Percentiles rank a stretch among this genome's conserved stretches.
These are phyloP conservation scores for Dothiorella sarmentorum DNA, from an alignment of 2,329 filamentous ascomycete species.

Conservation along the genomic window DNA sequence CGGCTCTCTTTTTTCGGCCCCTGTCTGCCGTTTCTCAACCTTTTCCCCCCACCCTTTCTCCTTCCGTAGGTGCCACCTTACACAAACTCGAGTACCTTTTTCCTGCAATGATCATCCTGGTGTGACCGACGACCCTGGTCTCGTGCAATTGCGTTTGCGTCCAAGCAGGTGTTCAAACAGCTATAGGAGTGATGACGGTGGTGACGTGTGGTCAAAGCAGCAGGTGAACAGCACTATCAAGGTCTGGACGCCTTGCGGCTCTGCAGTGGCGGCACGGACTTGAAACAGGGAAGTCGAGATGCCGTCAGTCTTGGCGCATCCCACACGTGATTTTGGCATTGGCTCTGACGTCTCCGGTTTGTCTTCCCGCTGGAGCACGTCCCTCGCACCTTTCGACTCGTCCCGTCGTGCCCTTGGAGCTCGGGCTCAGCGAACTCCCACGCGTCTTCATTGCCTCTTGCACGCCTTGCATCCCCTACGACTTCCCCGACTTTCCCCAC, in stretches of 20 bases:
- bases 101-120: neutral
- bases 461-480: constrained; percentile 12
- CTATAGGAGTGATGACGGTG: neutral
- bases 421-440: constrained; percentile 3
- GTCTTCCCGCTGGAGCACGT: neutral
- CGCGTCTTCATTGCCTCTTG: neutral
- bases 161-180: no score
- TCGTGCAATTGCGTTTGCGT: no score
- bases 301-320: neutral
- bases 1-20: constrained; percentile 7
- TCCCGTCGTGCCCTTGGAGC: neutral
- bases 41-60: constrained; percentile 4
- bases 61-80: constrained; percentile 5
- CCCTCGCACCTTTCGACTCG: constrained; percentile 1
- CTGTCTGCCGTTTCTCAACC: no score
- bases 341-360: constrained; percentile 5
- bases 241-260: constrained; percentile 12
- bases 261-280: constrained; percentile 5
- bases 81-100: constrained; percentile 1
- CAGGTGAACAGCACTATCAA: neutral
- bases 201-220: constrained; percentile 1
- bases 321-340: neutral
- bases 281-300: neutral
- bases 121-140: no score
- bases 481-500: neutral